These are phyloP conservation scores for Eutrema japonicum DNA, from an alignment of 345 rosid species.

Conservation along the genomic window DNA sequence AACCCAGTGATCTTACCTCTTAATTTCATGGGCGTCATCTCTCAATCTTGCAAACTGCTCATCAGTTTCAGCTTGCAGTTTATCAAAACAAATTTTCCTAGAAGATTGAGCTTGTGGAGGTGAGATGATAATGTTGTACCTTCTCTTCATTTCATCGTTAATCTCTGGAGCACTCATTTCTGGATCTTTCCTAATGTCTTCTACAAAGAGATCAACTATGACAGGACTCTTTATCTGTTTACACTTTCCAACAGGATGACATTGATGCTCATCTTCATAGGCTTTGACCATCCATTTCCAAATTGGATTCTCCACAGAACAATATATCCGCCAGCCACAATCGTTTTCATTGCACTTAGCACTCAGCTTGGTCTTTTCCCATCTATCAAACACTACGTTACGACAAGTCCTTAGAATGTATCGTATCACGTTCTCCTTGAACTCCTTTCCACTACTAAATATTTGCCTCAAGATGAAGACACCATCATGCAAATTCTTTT, in stretches of 20 bases:
- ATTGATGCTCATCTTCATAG: not conserved
- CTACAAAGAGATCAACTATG: not conserved
- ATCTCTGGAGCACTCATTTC: slow-evolving; percentile 1
- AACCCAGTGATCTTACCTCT: too few relatives aligned
- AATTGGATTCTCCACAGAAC: too few relatives aligned
- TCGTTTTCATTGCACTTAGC: too few relatives aligned
- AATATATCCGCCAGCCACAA: too few relatives aligned
- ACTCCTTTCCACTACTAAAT: too few relatives aligned
- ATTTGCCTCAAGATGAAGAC: too few relatives aligned
- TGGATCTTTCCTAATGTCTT: not conserved
- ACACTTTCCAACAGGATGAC: not conserved
- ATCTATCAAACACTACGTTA: too few relatives aligned
- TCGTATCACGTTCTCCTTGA: too few relatives aligned
- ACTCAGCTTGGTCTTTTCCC: too few relatives aligned
- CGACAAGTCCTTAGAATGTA: too few relatives aligned
- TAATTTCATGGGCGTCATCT: not conserved
- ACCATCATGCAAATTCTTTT: too few relatives aligned
- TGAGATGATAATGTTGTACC: not conserved
- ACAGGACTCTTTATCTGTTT: not conserved
- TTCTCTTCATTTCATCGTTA: not conserved
- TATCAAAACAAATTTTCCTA: not conserved
- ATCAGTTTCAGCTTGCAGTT: not conserved
- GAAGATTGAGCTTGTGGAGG: not conserved
- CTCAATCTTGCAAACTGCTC: not conserved
- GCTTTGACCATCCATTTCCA: too few relatives aligned